These are phyloP conservation scores for Bryoglossum gracile DNA, from an alignment of 495 filamentous ascomycete genomes.

Conservation along the genomic window DNA sequence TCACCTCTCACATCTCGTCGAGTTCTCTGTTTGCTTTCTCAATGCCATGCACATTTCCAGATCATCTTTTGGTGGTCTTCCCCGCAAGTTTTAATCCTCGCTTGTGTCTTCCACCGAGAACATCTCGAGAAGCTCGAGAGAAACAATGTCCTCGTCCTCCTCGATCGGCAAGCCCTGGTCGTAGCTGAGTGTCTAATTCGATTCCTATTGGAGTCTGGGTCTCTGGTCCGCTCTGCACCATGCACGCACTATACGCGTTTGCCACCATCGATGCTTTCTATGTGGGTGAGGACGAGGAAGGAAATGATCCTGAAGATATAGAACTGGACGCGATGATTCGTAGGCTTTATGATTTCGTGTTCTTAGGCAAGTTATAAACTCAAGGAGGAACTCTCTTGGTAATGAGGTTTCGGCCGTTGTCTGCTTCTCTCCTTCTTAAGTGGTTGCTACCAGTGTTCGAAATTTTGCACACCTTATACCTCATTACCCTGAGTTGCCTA, in stretches of 20 bases:
- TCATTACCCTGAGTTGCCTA: no score
- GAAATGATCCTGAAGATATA: background rate
- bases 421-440: no score
- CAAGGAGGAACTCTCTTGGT: background rate
- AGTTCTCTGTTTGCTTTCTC: conserved; percentile 4
- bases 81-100: conserved; percentile 12
- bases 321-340: conserved; percentile 18
- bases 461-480: no score
- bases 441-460: no score
- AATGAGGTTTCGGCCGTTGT: background rate
- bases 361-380: conserved; percentile 16
- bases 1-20: conserved; percentile 6
- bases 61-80: conserved; percentile 11
- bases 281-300: background rate
- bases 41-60: background rate
- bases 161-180: conserved; percentile 5
- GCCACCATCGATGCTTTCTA: background rate
- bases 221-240: background rate
- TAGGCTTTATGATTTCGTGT: background rate
- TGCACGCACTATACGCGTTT: conserved; percentile 21
- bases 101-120: conserved; percentile 6
- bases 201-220: conserved; percentile 11
- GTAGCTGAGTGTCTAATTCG: background rate
- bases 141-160: background rate
- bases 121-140: conserved; percentile 2